These are phyloP conservation scores for Oryza nivara DNA, from an alignment of 176 grass and related monocot genomes.

Conservation along the genomic window DNA sequence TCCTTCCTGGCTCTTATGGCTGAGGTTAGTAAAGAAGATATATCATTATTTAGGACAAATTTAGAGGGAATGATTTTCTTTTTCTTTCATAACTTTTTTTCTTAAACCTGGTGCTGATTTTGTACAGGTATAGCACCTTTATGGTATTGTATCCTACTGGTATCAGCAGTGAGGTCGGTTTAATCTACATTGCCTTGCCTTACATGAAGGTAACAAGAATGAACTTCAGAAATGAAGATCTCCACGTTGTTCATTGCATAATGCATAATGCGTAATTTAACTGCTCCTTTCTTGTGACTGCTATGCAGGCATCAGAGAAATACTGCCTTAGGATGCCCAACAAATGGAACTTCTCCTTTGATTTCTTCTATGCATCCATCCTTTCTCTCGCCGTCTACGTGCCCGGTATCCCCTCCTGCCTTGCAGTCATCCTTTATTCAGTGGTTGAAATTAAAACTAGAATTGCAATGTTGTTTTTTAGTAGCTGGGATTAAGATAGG, in stretches of 20 bases:
- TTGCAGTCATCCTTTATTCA: not conserved
- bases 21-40: slow-evolving; percentile 52
- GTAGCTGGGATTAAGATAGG: not conserved
- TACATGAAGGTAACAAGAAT: slow-evolving; percentile 46
- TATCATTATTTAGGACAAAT: not conserved
- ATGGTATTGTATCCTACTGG: slow-evolving; percentile 59
- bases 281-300: not conserved
- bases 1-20: slow-evolving; percentile 90
- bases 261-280: not conserved
- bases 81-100: not conserved
- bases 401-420: slow-evolving; percentile 36
- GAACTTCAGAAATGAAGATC: not conserved
- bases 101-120: not conserved
- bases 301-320: slow-evolving; percentile 54
- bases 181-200: slow-evolving; percentile 49
- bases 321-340: slow-evolving; percentile 70
- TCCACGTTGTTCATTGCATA: not conserved
- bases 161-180: slow-evolving; percentile 49
- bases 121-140: slow-evolving; percentile 53
- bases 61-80: not conserved
- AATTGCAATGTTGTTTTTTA: not conserved
- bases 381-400: slow-evolving; percentile 50
- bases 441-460: not conserved
- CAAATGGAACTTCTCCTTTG: slow-evolving; percentile 69
- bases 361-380: slow-evolving; percentile 49